phyloP scores from a whole-genome alignment of 2,329 filamentous ascomycete species.

The Scopulariopsis brevicaulis region DNA sequence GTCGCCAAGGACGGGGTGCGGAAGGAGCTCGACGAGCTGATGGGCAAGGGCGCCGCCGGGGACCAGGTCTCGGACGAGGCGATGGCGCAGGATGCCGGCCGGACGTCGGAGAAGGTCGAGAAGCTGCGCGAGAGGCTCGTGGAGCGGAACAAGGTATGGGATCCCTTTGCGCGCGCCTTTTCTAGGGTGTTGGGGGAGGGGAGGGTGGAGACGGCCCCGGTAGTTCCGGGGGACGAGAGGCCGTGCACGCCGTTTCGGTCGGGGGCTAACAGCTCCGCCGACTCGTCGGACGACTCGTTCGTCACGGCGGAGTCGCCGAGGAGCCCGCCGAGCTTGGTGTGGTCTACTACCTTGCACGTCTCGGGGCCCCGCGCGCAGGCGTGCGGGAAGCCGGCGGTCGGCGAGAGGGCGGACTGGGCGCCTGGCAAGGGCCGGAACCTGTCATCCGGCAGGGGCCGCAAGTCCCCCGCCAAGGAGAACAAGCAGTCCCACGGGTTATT shows the following conservation, averaged over 20 bases:
- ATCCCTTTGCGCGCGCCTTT: no score
- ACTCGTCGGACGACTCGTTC: no score
- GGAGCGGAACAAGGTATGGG: conserved; percentile 48
- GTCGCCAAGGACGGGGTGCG: conserved; percentile 49
- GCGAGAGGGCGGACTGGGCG: background rate
- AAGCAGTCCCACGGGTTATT: no score
- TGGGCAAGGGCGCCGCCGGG: conserved; percentile 19
- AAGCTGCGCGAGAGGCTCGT: conserved; percentile 43
- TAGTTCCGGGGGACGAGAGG: background rate
- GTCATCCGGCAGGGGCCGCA: background rate
- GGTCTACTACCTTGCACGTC: background rate
- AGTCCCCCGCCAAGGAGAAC: no score
- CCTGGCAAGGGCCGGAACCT: background rate
- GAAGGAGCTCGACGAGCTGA: conserved; percentile 36
- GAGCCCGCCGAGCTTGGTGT: background rate
- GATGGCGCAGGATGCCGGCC: conserved; percentile 23
- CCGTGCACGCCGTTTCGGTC: background rate
- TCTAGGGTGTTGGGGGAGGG: background rate
- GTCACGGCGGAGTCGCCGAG: background rate
- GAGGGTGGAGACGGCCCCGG: background rate
- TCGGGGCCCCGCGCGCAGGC: background rate
- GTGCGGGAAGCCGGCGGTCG: no score
- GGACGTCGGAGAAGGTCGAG: conserved; percentile 40
- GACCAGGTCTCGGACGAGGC: conserved; percentile 21
- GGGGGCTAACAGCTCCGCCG: background rate